Base-by-base conservation (phyloP, 179 eudicot genomes). In the Heliamphora pulchella region DNA sequence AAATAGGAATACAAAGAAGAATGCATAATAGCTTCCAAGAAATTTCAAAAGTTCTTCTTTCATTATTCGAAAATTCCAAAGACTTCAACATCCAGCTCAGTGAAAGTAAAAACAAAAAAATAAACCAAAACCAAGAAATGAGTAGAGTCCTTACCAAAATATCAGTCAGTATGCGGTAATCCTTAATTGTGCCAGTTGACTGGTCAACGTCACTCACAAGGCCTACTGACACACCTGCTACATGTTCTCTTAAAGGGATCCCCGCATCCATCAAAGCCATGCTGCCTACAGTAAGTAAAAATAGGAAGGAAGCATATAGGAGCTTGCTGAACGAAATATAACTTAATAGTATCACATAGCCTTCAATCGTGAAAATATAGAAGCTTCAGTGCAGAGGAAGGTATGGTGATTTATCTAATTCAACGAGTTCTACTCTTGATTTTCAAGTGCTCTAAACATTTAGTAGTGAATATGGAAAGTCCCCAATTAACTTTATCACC, bases 181-280 rank as follows among this genome's bases (percentile, higher is more conserved):
- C 96, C 70, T 81, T 85, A 81, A 96, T 88, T 81, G 77, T 89
- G 74, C 94, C 97, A 44, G 98, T 90, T 46, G 64, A 81, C 65
- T 94, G 89, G 68, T 96, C 96, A 83, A 88, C 87, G 51, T 96
- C 97, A 79, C 89, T 92, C 63, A 96, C 91, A 83, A 96, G 98
- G 79, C 99, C 99, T 48, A 96, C 94, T 68, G 99, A 96, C 66
- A 96, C 83, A 85, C 99, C 99, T 50, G 99, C 99, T 59, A 93
- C 98, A 80, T 94, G 99, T 65, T 92, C 96, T 76, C 86, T 82
- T 81, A 96, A 75, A n/a, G 93, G 92, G 81, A 96, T 96, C 79
- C 99, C 99, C 51, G 99, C 98, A 87, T 94, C 99, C 99, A 96
- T 91, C 82, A 96, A 88, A 31, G 99, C 97, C 94, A 96, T 87